phyloP scores from a whole-genome alignment of 2,329 filamentous ascomycete genomes.

The Westerdykella sp. region DNA sequence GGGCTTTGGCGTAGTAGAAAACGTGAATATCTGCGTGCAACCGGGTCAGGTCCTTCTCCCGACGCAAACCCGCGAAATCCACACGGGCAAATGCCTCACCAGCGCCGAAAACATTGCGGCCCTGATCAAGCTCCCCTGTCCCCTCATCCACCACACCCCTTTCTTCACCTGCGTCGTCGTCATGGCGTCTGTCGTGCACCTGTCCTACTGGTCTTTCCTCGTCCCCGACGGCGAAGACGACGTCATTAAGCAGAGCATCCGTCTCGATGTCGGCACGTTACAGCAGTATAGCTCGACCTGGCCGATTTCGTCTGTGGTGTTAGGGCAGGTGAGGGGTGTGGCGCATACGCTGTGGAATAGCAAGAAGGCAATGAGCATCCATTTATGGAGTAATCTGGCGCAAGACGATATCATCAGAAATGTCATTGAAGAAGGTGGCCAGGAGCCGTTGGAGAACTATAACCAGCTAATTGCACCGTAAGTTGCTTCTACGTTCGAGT shows the following conservation, averaged over 20 bases:
- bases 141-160: constrained; percentile 61
- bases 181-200: constrained; percentile 36
- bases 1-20: constrained; percentile 31
- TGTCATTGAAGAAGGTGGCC: constrained; percentile 29
- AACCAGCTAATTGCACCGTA: constrained; percentile 32
- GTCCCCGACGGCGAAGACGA: constrained; percentile 52
- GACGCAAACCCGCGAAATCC: constrained; percentile 49
- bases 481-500: constrained; percentile 7
- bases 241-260: constrained; percentile 66
- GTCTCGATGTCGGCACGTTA: constrained; percentile 71
- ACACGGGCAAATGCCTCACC: constrained; percentile 74
- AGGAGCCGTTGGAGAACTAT: constrained; percentile 31
- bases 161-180: constrained; percentile 39
- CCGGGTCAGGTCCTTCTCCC: constrained; percentile 48
- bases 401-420: constrained; percentile 30
- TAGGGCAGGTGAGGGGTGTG: constrained; percentile 68
- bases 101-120: constrained; percentile 72
- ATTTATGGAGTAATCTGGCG: constrained; percentile 33
- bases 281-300: constrained; percentile 63
- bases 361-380: constrained; percentile 38
- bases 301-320: constrained; percentile 64
- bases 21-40: constrained; percentile 58
- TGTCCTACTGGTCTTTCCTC: constrained; percentile 64
- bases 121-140: constrained; percentile 66
- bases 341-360: constrained; percentile 63